These are phyloP conservation scores for Apiotrichum montevideense DNA, from an alignment of 1,284 basidiomycete genomes.

Conservation along the genomic window DNA sequence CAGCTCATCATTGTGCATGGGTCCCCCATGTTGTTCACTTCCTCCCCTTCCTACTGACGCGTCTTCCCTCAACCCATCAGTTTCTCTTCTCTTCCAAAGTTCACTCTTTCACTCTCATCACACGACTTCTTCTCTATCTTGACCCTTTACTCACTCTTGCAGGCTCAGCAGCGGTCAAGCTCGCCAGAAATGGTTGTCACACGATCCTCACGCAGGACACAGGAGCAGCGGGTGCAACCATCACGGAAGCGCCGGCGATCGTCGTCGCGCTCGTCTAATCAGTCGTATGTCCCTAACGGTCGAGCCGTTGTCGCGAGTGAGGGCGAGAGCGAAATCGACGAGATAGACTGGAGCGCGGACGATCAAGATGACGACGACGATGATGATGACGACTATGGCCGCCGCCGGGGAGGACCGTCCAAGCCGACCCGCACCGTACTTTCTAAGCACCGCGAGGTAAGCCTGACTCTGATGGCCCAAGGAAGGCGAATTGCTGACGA, in stretches of 20 bases:
- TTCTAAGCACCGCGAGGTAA: too few relatives aligned
- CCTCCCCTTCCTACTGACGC: too few relatives aligned
- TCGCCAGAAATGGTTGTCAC: not conserved
- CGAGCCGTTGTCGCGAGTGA: not conserved
- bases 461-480: not conserved
- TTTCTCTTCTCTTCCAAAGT: too few relatives aligned
- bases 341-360: not conserved
- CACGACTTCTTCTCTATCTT: too few relatives aligned
- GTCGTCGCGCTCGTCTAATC: not conserved
- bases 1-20: too few relatives aligned
- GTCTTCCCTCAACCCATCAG: too few relatives aligned
- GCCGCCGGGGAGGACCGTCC: too few relatives aligned
- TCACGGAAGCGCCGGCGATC: not conserved
- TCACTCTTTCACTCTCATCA: too few relatives aligned
- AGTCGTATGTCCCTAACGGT: not conserved
- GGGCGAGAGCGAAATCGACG: slow-evolving; percentile 16
- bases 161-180: not conserved
- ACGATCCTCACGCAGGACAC: not conserved
- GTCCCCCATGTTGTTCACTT: too few relatives aligned
- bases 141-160: not conserved
- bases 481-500: not conserved
- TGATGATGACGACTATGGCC: too few relatives aligned
- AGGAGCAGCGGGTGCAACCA: not conserved
- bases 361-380: too few relatives aligned
- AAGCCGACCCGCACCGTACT: too few relatives aligned